Evolutionary conservation across 257 asterid species (phyloP), one percentile per base, ranked within the genome.

Genomic region (Solanum stenotomum): DNA sequence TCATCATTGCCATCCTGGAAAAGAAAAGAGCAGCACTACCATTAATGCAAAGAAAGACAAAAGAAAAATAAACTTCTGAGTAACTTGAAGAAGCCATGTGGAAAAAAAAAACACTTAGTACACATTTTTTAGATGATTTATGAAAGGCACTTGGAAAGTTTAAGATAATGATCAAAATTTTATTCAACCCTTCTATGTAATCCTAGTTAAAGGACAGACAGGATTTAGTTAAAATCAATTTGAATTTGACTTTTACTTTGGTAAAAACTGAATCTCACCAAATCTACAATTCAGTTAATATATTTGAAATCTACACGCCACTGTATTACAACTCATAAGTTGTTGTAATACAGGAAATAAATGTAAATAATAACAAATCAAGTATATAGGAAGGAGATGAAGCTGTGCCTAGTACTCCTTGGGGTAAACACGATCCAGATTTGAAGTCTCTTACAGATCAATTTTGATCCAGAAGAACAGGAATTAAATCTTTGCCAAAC

Each of bases 1-100:
- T 87, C 91, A 18, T 88, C 98, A 84, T 91, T 79, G 38, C 34
- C 92, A n/a, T 87, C 98, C 98, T 96, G 89, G 76, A 23, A 74
- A 72, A 75, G 52, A 86, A 86, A 86, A 72, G 37, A 79, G 31
- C 37, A 79, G 56, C 77, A 31, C 65, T 61, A 5, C n/a, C 75
- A 75, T 82, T 20, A 82, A 82, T 31, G 31, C 85, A 49, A 18
- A 29, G 44, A 18, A 82, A 29, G 86, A 82, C n/a, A 27, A 82
- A 18, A 44, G 10, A 9, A 42, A 46, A 38, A 44, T 25, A 29
- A 77, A 38, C 59, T 37, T 23, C 46, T 2, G 35, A 38, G 59
- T 38, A 77, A 37, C 34, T 38, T 11, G 13, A 12, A 74, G 15
- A 78, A 79, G 65, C 65, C 42, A 81, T 10, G 85, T 81, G 42